Conservation (phyloP, 768 basidiomycete genomes). For the Xerocomellus intermedius region DNA sequence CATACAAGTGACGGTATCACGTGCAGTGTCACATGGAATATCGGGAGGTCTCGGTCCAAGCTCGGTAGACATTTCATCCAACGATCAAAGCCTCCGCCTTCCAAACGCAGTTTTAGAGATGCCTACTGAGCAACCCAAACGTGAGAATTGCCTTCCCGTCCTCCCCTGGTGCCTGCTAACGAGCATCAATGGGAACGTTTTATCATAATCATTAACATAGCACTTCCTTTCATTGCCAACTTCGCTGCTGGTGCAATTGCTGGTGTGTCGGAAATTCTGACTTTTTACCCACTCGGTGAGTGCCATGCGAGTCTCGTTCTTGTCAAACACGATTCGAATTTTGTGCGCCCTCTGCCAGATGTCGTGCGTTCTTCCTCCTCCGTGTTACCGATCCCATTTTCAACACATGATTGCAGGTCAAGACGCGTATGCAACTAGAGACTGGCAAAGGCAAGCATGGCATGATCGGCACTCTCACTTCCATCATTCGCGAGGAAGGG, state of each 20-base stretch:
- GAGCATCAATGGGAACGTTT: constrained; percentile 3
- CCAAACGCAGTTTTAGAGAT: constrained; percentile 8
- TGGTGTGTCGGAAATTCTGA: constrained; percentile 79
- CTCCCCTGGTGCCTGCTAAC: background rate
- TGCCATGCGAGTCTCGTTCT: background rate
- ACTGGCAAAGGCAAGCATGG: constrained; percentile 75
- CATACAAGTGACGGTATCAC: constrained; percentile 15
- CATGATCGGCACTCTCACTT: constrained; percentile 76
- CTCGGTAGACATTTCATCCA: constrained; percentile 1
- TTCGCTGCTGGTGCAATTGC: constrained; percentile 97
- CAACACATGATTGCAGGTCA: constrained; percentile 57
- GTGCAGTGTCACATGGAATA: constrained; percentile 5
- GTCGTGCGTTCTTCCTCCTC: constrained; percentile 57
- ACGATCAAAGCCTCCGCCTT: background rate
- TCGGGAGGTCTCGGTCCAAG: background rate
- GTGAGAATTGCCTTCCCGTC: constrained; percentile 12
- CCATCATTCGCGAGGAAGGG: constrained; percentile 92
- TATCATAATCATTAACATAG: constrained; percentile 38
- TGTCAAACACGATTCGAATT: background rate
- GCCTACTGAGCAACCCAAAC: constrained; percentile 34
- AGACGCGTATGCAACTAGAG: constrained; percentile 98
- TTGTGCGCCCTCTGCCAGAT: constrained; percentile 48
- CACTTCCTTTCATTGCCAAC: constrained; percentile 82
- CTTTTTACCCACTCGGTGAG: constrained; percentile 88
- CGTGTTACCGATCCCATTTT: background rate